These are phyloP conservation scores for Cystofilobasidium capitatum DNA, from an alignment of 768 basidiomycete species.

Conservation along the genomic window DNA sequence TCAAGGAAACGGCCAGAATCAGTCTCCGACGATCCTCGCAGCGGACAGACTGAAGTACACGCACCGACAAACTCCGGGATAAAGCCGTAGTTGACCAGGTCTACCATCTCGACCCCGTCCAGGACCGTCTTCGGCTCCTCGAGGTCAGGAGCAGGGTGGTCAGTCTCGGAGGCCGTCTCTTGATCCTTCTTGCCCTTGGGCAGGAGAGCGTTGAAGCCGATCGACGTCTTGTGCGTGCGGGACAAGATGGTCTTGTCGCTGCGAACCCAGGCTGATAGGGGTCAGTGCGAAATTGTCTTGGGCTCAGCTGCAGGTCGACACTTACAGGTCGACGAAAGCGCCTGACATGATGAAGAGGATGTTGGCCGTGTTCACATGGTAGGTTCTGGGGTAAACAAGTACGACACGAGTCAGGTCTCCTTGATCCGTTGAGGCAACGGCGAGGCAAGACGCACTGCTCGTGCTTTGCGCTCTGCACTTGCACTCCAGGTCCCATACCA, in stretches of 20 bases:
- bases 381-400: constrained; percentile 36
- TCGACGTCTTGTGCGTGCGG: constrained; percentile 37
- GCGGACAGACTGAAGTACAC: background rate
- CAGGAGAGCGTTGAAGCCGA: background rate
- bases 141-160: background rate
- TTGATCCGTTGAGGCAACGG: constrained; percentile 28
- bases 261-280: constrained; percentile 84
- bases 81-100: background rate
- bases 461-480: constrained; percentile 52
- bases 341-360: constrained; percentile 91
- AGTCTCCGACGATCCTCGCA: no score
- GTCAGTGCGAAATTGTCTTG: no score
- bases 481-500: background rate
- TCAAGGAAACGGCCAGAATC: no score
- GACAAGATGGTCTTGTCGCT: constrained; percentile 49
- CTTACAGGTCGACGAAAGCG: constrained; percentile 86
- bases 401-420: constrained; percentile 25
- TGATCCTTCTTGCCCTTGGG: constrained; percentile 43
- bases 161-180: constrained; percentile 34
- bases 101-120: background rate
- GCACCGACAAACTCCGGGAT: constrained; percentile 42
- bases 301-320: constrained; percentile 64
- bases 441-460: constrained; percentile 33
- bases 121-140: background rate
- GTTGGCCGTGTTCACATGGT: constrained; percentile 76